Evolutionary conservation across 768 basidiomycete genomes (phyloP).

Genomic region (Tylopilus cervinicoccineus): DNA sequence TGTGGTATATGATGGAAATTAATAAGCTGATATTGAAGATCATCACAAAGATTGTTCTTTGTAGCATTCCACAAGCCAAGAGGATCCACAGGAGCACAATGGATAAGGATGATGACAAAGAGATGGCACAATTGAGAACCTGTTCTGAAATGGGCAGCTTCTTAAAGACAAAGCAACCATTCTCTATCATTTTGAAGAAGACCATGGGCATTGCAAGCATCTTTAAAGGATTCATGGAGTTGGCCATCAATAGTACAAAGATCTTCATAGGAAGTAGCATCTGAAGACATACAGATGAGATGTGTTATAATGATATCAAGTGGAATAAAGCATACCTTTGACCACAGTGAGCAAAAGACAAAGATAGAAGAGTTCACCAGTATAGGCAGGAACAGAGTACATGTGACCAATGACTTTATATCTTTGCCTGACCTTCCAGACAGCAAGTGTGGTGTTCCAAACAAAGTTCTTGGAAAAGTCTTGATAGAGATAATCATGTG

Average conservation of each 20-base stretch:
- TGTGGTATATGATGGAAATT: no score
- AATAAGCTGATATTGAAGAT: not conserved
- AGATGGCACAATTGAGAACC: not conserved
- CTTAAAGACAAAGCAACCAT: constrained; percentile 39
- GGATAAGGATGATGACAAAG: not conserved
- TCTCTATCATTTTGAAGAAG: constrained; percentile 47
- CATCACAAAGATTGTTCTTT: constrained; percentile 5
- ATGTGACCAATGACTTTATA: constrained; percentile 15
- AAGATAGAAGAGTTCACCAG: constrained; percentile 40
- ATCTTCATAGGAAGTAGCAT: constrained; percentile 1
- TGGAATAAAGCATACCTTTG: constrained; percentile 5
- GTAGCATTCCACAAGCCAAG: not conserved
- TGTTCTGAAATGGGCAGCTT: constrained; percentile 25
- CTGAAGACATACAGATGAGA: no score
- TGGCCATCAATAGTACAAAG: constrained; percentile 6
- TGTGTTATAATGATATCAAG: rapidly evolving
- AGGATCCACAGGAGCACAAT: constrained; percentile 28
- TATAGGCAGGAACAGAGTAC: constrained; percentile 14
- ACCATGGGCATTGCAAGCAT: constrained; percentile 38
- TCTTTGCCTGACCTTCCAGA: constrained; percentile 29
- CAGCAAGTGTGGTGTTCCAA: constrained; percentile 13
- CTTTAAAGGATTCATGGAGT: constrained; percentile 31
- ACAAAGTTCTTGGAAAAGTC: constrained; percentile 18
- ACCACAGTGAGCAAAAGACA: constrained; percentile 36
- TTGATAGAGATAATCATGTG: not conserved